These are phyloP conservation scores for Boletus fagicola DNA, from an alignment of 768 basidiomycete species.

Conservation along the genomic window DNA sequence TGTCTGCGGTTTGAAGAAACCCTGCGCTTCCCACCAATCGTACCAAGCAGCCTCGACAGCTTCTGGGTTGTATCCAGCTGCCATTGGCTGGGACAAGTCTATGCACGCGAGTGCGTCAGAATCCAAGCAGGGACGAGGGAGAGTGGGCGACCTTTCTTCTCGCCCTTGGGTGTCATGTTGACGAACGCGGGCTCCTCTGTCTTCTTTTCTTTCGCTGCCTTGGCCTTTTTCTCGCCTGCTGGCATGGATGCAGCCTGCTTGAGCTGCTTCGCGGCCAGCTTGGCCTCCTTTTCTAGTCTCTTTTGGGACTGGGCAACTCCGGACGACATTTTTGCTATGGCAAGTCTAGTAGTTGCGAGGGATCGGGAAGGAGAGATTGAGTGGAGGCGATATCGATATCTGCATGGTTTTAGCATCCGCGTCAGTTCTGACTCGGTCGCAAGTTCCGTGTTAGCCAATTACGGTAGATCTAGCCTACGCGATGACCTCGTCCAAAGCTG, in stretches of 20 bases:
- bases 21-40: constrained; percentile 93
- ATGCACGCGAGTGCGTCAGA: neutral
- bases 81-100: constrained; percentile 89
- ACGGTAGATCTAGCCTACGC: too few relatives aligned
- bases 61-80: constrained; percentile 91
- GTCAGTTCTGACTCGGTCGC: neutral
- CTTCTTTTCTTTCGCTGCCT: constrained; percentile 72
- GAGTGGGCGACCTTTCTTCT: constrained; percentile 79
- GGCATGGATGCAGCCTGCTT: constrained; percentile 40
- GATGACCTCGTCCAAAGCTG: constrained; percentile 64
- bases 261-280: constrained; percentile 62
- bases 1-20: constrained; percentile 82
- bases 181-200: constrained; percentile 74
- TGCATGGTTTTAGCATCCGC: constrained; percentile 15
- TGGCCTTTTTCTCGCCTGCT: constrained; percentile 64
- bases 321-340: constrained; percentile 10
- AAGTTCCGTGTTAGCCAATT: too few relatives aligned
- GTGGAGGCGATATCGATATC: constrained; percentile 21
- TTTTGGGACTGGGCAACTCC: constrained; percentile 37
- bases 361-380: constrained; percentile 3
- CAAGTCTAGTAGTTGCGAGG: neutral
- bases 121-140: neutral
- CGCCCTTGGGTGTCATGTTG: constrained; percentile 83
- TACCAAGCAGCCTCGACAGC: constrained; percentile 97
- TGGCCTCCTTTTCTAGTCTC: constrained; percentile 74